These are phyloP conservation scores for Fragosphaeria purpurea DNA, from an alignment of 2,329 filamentous ascomycete species.

Conservation along the genomic window DNA sequence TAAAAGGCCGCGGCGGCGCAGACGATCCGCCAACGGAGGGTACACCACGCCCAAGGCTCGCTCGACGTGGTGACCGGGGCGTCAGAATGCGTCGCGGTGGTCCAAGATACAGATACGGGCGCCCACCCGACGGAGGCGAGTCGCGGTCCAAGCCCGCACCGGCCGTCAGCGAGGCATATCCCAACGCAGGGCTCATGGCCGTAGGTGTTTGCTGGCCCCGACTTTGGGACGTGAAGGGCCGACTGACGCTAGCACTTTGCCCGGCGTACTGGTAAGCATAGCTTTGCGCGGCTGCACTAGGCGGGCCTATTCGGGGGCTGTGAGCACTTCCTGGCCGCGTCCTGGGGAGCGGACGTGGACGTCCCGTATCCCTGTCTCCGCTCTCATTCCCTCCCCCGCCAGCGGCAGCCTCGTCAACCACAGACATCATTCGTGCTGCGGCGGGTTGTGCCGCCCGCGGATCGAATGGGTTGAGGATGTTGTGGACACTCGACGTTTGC, in stretches of 20 bases:
- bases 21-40: neutral
- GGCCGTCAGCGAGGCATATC: neutral
- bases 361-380: neutral
- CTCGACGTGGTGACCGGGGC: slow-evolving; percentile 47
- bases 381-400: neutral
- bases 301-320: slow-evolving; percentile 2
- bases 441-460: slow-evolving; percentile 14
- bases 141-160: slow-evolving; percentile 16
- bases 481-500: slow-evolving; percentile 31
- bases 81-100: slow-evolving; percentile 38
- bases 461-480: slow-evolving; percentile 34
- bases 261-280: neutral
- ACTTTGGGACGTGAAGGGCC: neutral
- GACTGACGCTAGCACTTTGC: neutral
- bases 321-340: slow-evolving; percentile 8
- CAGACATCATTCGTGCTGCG: too few relatives aligned
- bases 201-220: neutral
- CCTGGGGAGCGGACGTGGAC: slow-evolving; percentile 10
- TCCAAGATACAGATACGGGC: slow-evolving; percentile 22
- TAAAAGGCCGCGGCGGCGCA: neutral
- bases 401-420: too few relatives aligned
- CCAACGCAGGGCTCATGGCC: neutral
- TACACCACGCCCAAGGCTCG: slow-evolving; percentile 31
- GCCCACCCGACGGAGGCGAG: slow-evolving; percentile 19
- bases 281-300: neutral